Evolutionary conservation across 371 early-diverging fungal genomes (phyloP).

Genomic region (Saksenaea oblongispora): DNA sequence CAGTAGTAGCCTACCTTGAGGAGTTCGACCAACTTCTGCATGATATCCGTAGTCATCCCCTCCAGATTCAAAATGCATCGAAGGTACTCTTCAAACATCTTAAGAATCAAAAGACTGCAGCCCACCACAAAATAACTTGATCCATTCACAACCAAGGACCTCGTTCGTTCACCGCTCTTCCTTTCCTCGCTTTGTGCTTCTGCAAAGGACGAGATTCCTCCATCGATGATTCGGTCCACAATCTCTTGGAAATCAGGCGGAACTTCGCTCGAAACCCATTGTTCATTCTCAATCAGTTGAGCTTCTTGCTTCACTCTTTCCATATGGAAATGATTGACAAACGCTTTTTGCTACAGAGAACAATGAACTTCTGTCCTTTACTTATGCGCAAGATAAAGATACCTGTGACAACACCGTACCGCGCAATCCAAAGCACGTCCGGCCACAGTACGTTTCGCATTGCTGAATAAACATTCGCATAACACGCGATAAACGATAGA

Average conservation of each 20-base stretch:
- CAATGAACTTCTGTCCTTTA: background rate
- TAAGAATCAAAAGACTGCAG: constrained; percentile 81
- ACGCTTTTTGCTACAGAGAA: constrained; percentile 72
- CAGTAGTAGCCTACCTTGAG: constrained; percentile 59
- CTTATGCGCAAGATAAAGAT: background rate
- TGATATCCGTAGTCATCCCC: constrained; percentile 74
- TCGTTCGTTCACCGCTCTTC: constrained; percentile 31
- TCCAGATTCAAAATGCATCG: constrained; percentile 78
- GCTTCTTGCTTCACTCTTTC: constrained; percentile 86
- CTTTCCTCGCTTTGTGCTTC: constrained; percentile 3
- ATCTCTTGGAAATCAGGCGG: constrained; percentile 90
- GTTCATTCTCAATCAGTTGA: constrained; percentile 91
- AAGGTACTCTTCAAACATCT: constrained; percentile 88
- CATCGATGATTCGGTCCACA: constrained; percentile 71
- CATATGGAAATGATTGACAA: constrained; percentile 87
- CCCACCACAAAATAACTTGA: constrained; percentile 82
- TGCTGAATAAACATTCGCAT: constrained; percentile 79
- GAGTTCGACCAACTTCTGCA: constrained; percentile 83
- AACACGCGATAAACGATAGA: constrained; percentile 76
- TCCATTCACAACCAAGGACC: constrained; percentile 57
- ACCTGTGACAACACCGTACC: constrained; percentile 78
- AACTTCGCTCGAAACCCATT: constrained; percentile 91
- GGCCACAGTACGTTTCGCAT: constrained; percentile 74
- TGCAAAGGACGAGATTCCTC: constrained; percentile 22
- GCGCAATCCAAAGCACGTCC: constrained; percentile 84